Base-by-base conservation (phyloP, 495 filamentous ascomycete genomes). In the Aspergillus haitiensis region DNA sequence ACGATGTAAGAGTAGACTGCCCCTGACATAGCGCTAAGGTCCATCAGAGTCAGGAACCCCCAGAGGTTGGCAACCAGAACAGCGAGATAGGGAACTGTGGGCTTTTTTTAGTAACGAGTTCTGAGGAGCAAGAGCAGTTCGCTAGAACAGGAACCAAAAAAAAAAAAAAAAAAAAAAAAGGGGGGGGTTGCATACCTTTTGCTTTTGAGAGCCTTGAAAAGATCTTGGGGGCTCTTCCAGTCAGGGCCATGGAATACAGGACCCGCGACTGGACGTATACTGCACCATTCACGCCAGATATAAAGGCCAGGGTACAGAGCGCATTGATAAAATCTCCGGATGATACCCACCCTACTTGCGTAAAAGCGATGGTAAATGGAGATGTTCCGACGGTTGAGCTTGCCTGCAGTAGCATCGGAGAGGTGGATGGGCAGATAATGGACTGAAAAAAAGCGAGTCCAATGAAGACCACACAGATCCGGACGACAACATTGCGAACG, bases 61-160 rank as follows among this genome's bases (percentile, higher is more conserved):
- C 44, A 47, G n/a, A 47, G 44, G 44, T 47, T 47, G n/a, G 44
- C n/a, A 16, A 47, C n/a, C 8, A 47, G 13, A 16, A 47, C 21
- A 8, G 44, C 44, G 44, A 12, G 44, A 16, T 47, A 47, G 44
- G 44, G 44, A 16, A 47, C 44, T 47, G 8, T 7, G 12, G 12
- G 6, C 36, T 6, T 12, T 39, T 6, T 7, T 39, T 39, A 39
- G 36, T 6, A 12, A n/a, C n/a, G n/a, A n/a, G n/a, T n/a, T n/a
- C n/a, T n/a, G n/a, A n/a, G n/a, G n/a, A n/a, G n/a, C n/a, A n/a
- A n/a, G n/a, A n/a, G n/a, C n/a, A n/a, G n/a, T n/a, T n/a, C n/a
- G n/a, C n/a, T n/a, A n/a, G n/a, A n/a, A n/a, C n/a, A n/a, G n/a
- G n/a, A n/a, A n/a, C n/a, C n/a, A n/a, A n/a, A n/a, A n/a, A n/a